Base-by-base conservation (phyloP, 2,329 filamentous ascomycete species). In the Sarocladium brachiariae region DNA sequence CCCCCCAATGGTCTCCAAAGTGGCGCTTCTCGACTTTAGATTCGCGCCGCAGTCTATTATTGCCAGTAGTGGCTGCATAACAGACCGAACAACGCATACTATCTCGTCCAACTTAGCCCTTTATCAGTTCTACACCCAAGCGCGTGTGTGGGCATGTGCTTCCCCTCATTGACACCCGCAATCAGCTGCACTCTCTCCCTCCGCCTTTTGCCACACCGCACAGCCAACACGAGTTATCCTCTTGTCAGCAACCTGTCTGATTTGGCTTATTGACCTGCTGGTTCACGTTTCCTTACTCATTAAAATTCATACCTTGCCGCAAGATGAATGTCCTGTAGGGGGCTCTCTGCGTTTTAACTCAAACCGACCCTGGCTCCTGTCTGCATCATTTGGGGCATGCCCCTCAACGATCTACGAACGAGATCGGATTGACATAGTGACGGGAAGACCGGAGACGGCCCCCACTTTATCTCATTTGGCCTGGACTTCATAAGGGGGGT, bases 141-240 rank as follows among this genome's bases (percentile, higher is more conserved):
- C n/a, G 21, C 43, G 19, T 3, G 14, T 23, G 27, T 16, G n/a
- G n/a, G 43, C 43, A 19, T 47, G 25, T 30, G 6, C 25, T 47
- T 24, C 43, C 43, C 43, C 43, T 47, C 43, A 31, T 47, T 25
- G 33, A 47, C 43, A 47, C 24, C 7, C 16, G 14, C 27, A 31
- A 5, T 4, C 9, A 27, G 4, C 39, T 45, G 39, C 39, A 45
- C 14, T 6, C 10, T n/a, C 27, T 30, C 27, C 11, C 43, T 47
- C 43, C 43, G 43, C 43, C 43, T 9, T 45, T 47, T 47, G 43
- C 43, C 43, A 47, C 43, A 25, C 25, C 43, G 43, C 43, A 21
- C 43, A 47, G 43, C 43, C 25, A 31, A 33, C 27, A 47, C 43
- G 18, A 21, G 11, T 10, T 3, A 9, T 25, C 33, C n/a, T 33